These are phyloP conservation scores for Carex myosuroides DNA, from an alignment of 176 grass and related monocot genomes.

Conservation along the genomic window DNA sequence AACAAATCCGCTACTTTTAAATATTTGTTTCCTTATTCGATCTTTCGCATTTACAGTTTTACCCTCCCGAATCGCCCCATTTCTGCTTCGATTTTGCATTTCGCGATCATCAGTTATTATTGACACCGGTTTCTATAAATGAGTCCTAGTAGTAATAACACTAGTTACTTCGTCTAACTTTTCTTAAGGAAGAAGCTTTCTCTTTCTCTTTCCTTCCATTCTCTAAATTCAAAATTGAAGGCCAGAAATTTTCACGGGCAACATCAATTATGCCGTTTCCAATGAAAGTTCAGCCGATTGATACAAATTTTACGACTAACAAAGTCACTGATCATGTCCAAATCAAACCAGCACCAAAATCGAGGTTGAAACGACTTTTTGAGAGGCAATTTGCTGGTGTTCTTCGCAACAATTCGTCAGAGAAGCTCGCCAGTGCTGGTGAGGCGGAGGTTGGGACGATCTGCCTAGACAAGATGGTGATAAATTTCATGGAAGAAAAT, in stretches of 20 bases:
- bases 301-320: constrained; percentile 22
- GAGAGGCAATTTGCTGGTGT: constrained; percentile 59
- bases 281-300: constrained; percentile 76
- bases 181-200: not conserved
- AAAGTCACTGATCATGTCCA: constrained; percentile 3
- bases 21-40: not conserved
- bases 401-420: constrained; percentile 54
- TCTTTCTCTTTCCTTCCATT: not conserved
- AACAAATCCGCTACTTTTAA: not conserved
- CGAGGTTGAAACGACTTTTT: constrained; percentile 79
- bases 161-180: not conserved
- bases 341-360: constrained; percentile 36
- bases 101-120: not conserved
- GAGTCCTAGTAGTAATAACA: not conserved
- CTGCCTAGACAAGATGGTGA: constrained; percentile 88
- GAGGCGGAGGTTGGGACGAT: constrained; percentile 71
- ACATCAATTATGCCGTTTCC: constrained; percentile 13
- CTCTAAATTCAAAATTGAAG: not conserved
- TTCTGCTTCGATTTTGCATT: constrained; percentile 4
- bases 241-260: not conserved
- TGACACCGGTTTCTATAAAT: constrained; percentile 13
- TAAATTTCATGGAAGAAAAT: constrained; percentile 78
- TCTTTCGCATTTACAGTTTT: constrained; percentile 16
- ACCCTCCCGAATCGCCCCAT: constrained; percentile 1
- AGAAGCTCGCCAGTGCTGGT: constrained; percentile 39